A percentile compares a stretch with the other conserved stretches of the same genome.
Conservation (phyloP, 2,329 filamentous ascomycete genomes). For the Claviceps sorghi region DNA sequence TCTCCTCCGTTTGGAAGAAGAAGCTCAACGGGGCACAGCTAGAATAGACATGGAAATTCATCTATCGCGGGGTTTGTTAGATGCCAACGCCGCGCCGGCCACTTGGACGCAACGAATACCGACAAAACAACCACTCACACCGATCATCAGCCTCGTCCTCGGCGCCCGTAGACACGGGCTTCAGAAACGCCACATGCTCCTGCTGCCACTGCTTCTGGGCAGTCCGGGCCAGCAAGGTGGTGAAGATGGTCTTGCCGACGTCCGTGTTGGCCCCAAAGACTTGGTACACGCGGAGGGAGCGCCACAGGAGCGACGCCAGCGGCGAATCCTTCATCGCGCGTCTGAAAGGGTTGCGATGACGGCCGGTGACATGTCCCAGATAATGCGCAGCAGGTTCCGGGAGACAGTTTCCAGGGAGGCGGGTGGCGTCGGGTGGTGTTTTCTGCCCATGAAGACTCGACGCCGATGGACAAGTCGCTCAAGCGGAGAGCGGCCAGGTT, state of each 20-base stretch:
- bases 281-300: conserved; percentile 54
- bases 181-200: conserved; percentile 50
- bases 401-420: too few relatives aligned
- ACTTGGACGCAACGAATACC: neutral
- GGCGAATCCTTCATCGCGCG: conserved; percentile 19
- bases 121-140: conserved; percentile 26
- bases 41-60: neutral
- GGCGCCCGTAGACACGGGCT: conserved; percentile 69
- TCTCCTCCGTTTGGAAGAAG: too few relatives aligned
- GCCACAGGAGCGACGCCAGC: conserved; percentile 49
- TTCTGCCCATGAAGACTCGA: too few relatives aligned
- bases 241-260: conserved; percentile 72
- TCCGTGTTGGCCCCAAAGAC: conserved; percentile 74
- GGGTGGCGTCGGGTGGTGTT: too few relatives aligned
- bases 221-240: conserved; percentile 55
- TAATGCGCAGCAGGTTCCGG: too few relatives aligned
- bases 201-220: conserved; percentile 30
- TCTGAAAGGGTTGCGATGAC: neutral
- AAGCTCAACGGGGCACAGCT: too few relatives aligned
- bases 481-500: too few relatives aligned
- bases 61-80: neutral
- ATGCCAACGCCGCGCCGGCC: neutral
- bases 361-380: neutral
- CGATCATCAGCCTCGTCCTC: conserved; percentile 53
- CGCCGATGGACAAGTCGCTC: neutral